Evolutionary conservation across 2,329 filamentous ascomycete species (phyloP).

Genomic region (Paecilomyces niveus): DNA sequence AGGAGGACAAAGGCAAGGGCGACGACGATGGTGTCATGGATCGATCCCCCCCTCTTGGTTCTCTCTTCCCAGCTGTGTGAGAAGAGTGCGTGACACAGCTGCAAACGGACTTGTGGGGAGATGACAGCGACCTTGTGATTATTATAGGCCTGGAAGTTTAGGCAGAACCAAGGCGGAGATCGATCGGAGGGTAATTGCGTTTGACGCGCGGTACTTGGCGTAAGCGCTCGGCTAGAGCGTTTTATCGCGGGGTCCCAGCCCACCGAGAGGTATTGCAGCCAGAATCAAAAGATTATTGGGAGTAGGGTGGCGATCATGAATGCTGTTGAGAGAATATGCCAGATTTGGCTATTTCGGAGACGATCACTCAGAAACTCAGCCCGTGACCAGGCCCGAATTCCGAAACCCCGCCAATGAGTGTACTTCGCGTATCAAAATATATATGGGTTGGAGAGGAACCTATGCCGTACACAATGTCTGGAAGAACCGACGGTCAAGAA

Average conservation of each 20-base stretch:
- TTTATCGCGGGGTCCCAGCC: not conserved
- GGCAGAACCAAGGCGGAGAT: not conserved
- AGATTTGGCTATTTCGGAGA: not conserved
- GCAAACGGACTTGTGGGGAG: constrained; percentile 11
- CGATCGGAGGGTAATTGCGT: not conserved
- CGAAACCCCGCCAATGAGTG: not conserved
- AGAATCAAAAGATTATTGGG: not conserved
- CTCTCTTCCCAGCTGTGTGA: constrained; percentile 7
- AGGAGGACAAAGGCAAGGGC: constrained; percentile 28
- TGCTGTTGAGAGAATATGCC: not conserved
- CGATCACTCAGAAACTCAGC: not conserved
- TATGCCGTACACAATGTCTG: not conserved
- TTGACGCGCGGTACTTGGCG: not conserved
- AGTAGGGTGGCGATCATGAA: not conserved
- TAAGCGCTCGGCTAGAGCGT: not conserved
- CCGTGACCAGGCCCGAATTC: not conserved
- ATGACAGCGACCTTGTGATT: not conserved
- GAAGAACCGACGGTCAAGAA: not conserved
- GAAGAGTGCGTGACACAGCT: not conserved
- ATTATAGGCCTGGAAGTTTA: not conserved
- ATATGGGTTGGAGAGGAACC: not conserved
- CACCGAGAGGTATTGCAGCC: not conserved
- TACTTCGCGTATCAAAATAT: not conserved
- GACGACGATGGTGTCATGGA: constrained; percentile 34
- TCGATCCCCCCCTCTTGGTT: constrained; percentile 1